Evolutionary conservation across 352 stramenopile species (phyloP), one percentile per base, ranked within the genome.

Genomic region (Phytophthora multivora): DNA sequence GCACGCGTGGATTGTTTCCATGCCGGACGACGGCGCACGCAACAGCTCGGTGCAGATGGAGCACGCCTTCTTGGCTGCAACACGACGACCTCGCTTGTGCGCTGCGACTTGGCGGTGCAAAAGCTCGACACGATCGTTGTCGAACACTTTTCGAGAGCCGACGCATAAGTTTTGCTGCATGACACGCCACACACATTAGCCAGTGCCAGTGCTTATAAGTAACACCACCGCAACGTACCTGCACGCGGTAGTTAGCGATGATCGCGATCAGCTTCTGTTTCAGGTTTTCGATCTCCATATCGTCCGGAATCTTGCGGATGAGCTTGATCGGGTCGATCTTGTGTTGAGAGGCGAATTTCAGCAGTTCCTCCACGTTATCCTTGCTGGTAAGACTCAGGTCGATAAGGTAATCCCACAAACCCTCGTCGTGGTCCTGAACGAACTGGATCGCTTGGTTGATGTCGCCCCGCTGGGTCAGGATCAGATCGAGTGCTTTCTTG

Each of bases 241-340:
- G 86, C 36, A 95, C 78, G 35, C 81, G 80, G 50, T 93, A 95
- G 61, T 93, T 95, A 40, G 73, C 53, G 39, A 92, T 78, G 56
- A 95, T 93, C 28, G 88, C 82, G 2, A 91, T 53, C 5, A 95
- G 41, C 51, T 91, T 92, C n/a, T 86, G 63, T 67, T 95, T 95
- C 15, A 95, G 73, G 40, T 90, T 74, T 38, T 85, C 75, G 41
- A 95, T 91, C 39, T 85, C 68, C 81, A 95, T 93, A 71, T 93
- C 81, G 21, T 90, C 75, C 1, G 86, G 86, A 39, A 95, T 91
- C 86, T 95, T 95, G 61, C 74, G 73, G 46, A 95, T 90, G 21
- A 95, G 77, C 57, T 89, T 90, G 49, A 92, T 90, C 9, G 86
- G 86, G 38, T 95, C 86, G 54, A 95, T 92, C 64, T 91, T 89